Evolutionary conservation across 2,329 filamentous ascomycete species (phyloP).

Genomic region (Cyclaneusma minus): DNA sequence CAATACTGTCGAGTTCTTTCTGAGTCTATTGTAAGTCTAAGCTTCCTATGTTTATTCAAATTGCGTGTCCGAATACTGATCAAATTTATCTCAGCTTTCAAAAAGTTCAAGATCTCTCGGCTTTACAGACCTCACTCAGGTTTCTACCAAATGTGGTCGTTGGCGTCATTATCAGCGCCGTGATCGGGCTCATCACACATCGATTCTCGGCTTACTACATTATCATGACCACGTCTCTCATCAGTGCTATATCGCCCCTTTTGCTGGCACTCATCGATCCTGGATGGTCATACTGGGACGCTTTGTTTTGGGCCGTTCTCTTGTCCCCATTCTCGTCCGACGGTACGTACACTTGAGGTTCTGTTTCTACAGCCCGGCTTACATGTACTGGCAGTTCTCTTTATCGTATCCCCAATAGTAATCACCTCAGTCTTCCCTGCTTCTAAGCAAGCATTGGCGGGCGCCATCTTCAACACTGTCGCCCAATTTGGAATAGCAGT

Average conservation of each 20-base stretch:
- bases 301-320: slow-evolving; percentile 25
- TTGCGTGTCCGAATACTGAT: too few relatives aligned
- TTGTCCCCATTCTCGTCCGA: slow-evolving; percentile 25
- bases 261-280: slow-evolving; percentile 29
- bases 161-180: slow-evolving; percentile 24
- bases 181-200: slow-evolving; percentile 29
- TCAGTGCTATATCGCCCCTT: slow-evolving; percentile 23
- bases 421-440: slow-evolving; percentile 37
- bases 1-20: slow-evolving; percentile 15
- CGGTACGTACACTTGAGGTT: slow-evolving; percentile 27
- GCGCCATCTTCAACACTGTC: slow-evolving; percentile 44
- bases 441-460: slow-evolving; percentile 41
- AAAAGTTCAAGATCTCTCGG: slow-evolving; percentile 7
- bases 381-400: slow-evolving; percentile 28
- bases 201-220: slow-evolving; percentile 25
- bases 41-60: too few relatives aligned
- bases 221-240: slow-evolving; percentile 20
- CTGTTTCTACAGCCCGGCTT: slow-evolving; percentile 25
- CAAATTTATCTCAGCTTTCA: slow-evolving; percentile 8
- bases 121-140: slow-evolving; percentile 17
- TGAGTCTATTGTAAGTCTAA: slow-evolving; percentile 17
- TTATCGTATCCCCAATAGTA: slow-evolving; percentile 38
- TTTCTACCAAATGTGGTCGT: slow-evolving; percentile 25
- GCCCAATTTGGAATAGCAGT: slow-evolving; percentile 38
- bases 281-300: slow-evolving; percentile 29